A percentile compares a stretch with the other conserved stretches of the same genome.
These are phyloP conservation scores for Phytophthora multivora DNA, from an alignment of 352 stramenopile genomes.

Conservation along the genomic window DNA sequence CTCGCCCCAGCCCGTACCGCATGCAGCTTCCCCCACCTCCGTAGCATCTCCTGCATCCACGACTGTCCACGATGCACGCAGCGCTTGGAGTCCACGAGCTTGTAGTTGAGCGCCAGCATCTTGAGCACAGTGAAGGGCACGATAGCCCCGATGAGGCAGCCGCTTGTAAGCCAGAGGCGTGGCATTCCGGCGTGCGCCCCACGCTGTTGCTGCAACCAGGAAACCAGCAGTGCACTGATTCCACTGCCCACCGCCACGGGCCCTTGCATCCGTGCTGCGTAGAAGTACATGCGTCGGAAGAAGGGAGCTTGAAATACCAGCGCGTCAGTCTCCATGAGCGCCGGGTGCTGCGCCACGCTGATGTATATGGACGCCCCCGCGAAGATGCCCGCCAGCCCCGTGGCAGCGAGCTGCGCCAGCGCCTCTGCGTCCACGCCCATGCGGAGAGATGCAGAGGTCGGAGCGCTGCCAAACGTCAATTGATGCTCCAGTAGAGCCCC, in stretches of 20 bases:
- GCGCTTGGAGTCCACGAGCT: slow-evolving; percentile 55
- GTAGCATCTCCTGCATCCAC: slow-evolving; percentile 63
- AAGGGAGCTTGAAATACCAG: slow-evolving; percentile 70
- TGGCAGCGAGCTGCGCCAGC: slow-evolving; percentile 61
- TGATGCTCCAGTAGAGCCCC: not conserved
- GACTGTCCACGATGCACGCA: slow-evolving; percentile 41
- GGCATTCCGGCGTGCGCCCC: slow-evolving; percentile 38
- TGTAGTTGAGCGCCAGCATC: slow-evolving; percentile 71
- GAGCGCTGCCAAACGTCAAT: not conserved
- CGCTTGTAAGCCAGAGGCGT: slow-evolving; percentile 60
- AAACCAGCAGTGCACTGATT: slow-evolving; percentile 51
- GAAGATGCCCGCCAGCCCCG: slow-evolving; percentile 68
- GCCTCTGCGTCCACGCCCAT: slow-evolving; percentile 62
- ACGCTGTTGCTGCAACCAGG: slow-evolving; percentile 42
- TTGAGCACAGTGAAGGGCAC: slow-evolving; percentile 70
- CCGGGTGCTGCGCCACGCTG: slow-evolving; percentile 72
- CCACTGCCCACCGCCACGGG: slow-evolving; percentile 63
- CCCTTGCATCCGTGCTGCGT: slow-evolving; percentile 66
- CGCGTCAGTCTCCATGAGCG: slow-evolving; percentile 61
- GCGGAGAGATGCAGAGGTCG: slow-evolving; percentile 1
- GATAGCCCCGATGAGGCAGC: slow-evolving; percentile 57
- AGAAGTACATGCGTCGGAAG: slow-evolving; percentile 83
- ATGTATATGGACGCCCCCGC: slow-evolving; percentile 73
- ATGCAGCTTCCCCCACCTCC: slow-evolving; percentile 61
- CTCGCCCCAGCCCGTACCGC: slow-evolving; percentile 56